These are phyloP conservation scores for Diaporthe vexans DNA, from an alignment of 2,329 filamentous ascomycete species.

Conservation along the genomic window DNA sequence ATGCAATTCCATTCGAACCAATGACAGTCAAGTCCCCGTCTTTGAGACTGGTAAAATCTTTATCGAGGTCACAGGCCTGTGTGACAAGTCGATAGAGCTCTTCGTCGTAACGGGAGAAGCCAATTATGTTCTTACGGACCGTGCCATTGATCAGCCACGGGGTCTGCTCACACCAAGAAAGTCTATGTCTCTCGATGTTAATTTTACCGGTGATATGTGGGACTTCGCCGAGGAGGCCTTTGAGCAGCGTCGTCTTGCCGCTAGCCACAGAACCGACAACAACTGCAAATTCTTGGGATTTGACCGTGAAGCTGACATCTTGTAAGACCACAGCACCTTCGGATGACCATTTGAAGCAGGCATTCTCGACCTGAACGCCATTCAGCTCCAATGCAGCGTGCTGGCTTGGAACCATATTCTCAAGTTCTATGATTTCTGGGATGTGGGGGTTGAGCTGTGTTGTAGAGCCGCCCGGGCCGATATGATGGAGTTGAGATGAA, in stretches of 20 bases:
- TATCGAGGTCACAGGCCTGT: conserved; percentile 47
- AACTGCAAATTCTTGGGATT: neutral
- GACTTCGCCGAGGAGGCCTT: conserved; percentile 49
- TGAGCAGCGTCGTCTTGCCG: conserved; percentile 54
- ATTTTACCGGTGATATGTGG: conserved; percentile 15
- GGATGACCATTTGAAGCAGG: conserved; percentile 7
- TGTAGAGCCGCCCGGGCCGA: neutral
- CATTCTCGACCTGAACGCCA: neutral
- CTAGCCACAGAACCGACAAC: conserved; percentile 53
- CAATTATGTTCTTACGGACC: conserved; percentile 57
- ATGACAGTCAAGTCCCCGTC: conserved; percentile 46
- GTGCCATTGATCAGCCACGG: conserved; percentile 60
- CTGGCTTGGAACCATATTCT: neutral
- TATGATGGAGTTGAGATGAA: neutral
- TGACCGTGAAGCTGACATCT: conserved; percentile 8
- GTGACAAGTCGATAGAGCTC: conserved; percentile 42
- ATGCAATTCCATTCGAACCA: conserved; percentile 47
- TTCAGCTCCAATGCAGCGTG: neutral
- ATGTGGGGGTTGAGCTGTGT: conserved; percentile 3
- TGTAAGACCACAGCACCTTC: conserved; percentile 7
- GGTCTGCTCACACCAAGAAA: conserved; percentile 51
- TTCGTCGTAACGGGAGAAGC: conserved; percentile 47
- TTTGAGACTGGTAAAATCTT: conserved; percentile 47
- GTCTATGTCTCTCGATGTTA: conserved; percentile 33
- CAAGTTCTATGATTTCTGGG: neutral